Evolutionary conservation across 441 rosid species (phyloP), one percentile per base, ranked within the genome.

Genomic region (Macaranga tanarius): DNA sequence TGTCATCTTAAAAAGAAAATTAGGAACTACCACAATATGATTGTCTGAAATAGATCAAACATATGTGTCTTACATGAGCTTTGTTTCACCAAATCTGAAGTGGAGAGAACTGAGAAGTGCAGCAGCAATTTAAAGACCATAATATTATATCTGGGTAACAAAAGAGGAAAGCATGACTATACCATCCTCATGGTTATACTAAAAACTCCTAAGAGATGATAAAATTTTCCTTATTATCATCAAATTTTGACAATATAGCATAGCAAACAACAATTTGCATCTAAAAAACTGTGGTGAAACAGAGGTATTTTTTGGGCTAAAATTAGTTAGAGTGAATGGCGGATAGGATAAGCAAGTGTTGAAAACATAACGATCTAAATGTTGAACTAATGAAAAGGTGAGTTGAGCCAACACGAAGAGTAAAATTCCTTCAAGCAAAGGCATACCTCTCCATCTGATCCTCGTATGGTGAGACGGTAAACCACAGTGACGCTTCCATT

Each of bases 361-460:
- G 23, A 20, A 22, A n/a, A 61, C n/a, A 59, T 8, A 44, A 11
- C 45, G 17, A 51, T 23, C 23, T 22, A 51, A 60, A 64, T 17
- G 55, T 7, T 0, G 8, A 50, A 66, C 11, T 3, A 6, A 4
- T 23, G 15, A 26, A 26, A 66, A 66, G 28, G 58, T 20, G 10
- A 11, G 16, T 26, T 22, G 25, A 45, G 38, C 34, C 23, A 28
- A n/a, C 10, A 44, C 6, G 12, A 45, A 5, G 19, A 9, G n/a
- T n/a, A n/a, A 12, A 42, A n/a, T 19, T 11, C 7, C 9, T 6
- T 23, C 2, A 45, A 45, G 54, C n/a, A 38, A 38, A 38, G 75
- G 69, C 79, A 65, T 62, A 95, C 98, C 95, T 95, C 99, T 75
- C 97, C 97, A 77, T 95, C 98, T 17, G 97, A 92, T 78, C 96